phyloP scores from a whole-genome alignment of 345 rosid genomes.

The Aquilaria yunnanensis region DNA sequence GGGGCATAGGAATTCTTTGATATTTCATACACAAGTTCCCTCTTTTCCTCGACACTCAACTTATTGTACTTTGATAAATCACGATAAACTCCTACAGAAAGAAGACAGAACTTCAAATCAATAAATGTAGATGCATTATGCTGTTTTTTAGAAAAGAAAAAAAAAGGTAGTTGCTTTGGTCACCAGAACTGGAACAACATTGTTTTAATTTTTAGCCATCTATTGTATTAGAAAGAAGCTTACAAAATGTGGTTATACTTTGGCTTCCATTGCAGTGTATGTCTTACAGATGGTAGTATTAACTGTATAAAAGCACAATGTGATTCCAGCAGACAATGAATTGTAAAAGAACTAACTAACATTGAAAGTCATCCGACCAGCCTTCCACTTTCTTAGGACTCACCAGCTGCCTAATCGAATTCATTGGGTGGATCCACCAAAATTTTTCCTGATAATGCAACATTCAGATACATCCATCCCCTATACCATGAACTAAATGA shows the following conservation, averaged over 20 bases:
- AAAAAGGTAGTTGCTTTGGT: not conserved
- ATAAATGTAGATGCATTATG: conserved; percentile 4
- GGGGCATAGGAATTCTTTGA: conserved; percentile 64
- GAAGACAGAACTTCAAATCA: not conserved
- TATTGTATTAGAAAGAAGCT: not conserved
- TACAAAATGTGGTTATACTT: not conserved
- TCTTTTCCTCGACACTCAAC: conserved; percentile 69
- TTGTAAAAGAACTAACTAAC: not conserved
- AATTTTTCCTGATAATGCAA: no score
- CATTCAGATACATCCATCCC: no score
- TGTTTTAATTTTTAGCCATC: no score
- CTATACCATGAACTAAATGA: no score
- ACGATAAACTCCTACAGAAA: conserved; percentile 28
- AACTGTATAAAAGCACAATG: no score
- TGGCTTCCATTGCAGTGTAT: no score
- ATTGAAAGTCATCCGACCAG: no score
- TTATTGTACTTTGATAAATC: conserved; percentile 50
- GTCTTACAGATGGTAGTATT: no score
- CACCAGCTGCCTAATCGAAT: no score
- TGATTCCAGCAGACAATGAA: not conserved
- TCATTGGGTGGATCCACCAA: no score
- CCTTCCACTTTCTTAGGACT: no score
- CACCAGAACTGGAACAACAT: not conserved
- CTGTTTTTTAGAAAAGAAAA: not conserved
- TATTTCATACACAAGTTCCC: conserved; percentile 75